phyloP scores from a whole-genome alignment of 345 rosid species.

The Gossypium ekmanianum region DNA sequence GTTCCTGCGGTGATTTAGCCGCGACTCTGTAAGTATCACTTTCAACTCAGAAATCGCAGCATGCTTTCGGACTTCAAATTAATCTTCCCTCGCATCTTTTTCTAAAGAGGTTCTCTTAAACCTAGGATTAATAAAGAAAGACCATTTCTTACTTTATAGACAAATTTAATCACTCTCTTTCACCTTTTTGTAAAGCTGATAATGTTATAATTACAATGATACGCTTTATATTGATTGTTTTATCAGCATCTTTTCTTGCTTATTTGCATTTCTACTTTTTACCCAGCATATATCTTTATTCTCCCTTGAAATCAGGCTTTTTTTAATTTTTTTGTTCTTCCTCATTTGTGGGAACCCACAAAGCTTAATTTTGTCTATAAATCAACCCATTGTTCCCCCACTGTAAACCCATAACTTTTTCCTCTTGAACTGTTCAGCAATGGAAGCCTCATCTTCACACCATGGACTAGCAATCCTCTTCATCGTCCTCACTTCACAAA shows the following conservation, averaged over 20 bases:
- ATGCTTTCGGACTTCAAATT: neutral
- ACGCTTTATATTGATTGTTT: neutral
- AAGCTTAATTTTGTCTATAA: neutral
- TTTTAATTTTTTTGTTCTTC: neutral
- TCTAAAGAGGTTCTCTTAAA: no score
- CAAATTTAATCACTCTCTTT: neutral
- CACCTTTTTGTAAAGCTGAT: neutral
- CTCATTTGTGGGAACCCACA: slow-evolving; percentile 1
- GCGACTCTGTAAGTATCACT: neutral
- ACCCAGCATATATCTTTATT: neutral
- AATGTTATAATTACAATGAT: neutral
- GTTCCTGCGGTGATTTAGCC: neutral
- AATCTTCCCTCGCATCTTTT: neutral
- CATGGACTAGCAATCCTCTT: neutral
- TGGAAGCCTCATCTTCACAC: neutral
- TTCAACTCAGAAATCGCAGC: no score
- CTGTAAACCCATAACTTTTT: neutral
- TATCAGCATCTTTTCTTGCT: slow-evolving; percentile 4
- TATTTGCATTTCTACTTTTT: neutral
- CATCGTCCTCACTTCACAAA: neutral
- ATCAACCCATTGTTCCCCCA: neutral
- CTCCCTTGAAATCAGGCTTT: slow-evolving; percentile 8
- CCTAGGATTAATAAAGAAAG: neutral
- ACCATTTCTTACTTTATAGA: neutral
- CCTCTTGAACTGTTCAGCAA: neutral